Evolutionary conservation across 164 flowering plant genomes (phyloP).

Genomic region (Berberis thunbergii): DNA sequence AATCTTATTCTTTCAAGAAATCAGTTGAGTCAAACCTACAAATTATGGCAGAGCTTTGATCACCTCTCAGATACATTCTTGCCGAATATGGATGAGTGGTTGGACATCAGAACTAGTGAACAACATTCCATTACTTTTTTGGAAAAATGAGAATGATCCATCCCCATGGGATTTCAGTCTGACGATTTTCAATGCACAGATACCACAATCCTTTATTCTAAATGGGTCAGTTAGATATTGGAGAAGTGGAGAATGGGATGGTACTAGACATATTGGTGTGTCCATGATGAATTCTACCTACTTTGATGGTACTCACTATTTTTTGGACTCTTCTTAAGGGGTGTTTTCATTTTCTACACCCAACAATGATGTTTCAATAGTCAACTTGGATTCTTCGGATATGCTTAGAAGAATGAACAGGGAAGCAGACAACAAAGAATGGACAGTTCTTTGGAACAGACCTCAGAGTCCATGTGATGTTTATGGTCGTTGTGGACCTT

Average conservation of each 20-base stretch:
- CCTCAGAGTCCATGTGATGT: slow-evolving; percentile 14
- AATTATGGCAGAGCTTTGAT: slow-evolving; percentile 23
- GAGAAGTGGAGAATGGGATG: not conserved
- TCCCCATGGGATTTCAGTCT: not conserved
- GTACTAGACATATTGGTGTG: not conserved
- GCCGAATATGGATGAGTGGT: slow-evolving; percentile 1
- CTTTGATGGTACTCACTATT: not conserved
- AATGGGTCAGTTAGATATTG: not conserved
- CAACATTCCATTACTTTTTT: not conserved
- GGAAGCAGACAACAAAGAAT: not conserved
- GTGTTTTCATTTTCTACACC: not conserved
- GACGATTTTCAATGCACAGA: not conserved
- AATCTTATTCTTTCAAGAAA: slow-evolving; percentile 8
- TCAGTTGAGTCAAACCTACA: not conserved
- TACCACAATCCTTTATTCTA: not conserved
- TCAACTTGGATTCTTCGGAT: not conserved
- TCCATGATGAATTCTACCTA: not conserved
- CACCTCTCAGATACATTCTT: slow-evolving; percentile 1
- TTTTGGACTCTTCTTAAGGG: not conserved
- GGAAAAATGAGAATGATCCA: not conserved
- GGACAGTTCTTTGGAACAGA: slow-evolving; percentile 6
- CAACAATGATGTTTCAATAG: not conserved
- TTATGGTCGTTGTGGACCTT: slow-evolving; percentile 28
- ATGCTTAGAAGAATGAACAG: not conserved
- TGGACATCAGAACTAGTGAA: not conserved